phyloP scores from a whole-genome alignment of 2,329 filamentous ascomycete species.

The Allantophomopsis lycopodina region DNA sequence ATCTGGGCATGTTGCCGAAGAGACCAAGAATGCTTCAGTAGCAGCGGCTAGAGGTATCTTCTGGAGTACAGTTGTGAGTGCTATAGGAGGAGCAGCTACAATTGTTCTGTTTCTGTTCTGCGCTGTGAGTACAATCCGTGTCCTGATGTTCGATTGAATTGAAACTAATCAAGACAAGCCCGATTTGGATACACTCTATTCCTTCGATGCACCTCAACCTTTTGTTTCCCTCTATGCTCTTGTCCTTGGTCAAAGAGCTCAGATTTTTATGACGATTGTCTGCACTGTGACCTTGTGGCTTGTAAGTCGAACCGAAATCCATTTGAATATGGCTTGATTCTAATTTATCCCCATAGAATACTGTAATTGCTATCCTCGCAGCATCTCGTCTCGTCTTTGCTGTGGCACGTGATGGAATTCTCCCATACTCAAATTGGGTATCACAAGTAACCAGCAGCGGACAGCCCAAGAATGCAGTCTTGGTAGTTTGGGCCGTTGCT shows the following conservation, averaged over 20 bases:
- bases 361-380: conserved; percentile 4
- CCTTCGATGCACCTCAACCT: conserved; percentile 15
- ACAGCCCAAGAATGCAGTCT: conserved; percentile 4
- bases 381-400: conserved; percentile 3
- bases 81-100: conserved; percentile 16
- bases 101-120: conserved; percentile 18
- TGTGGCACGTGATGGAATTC: conserved; percentile 3
- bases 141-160: too few relatives aligned
- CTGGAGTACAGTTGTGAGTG: conserved; percentile 17
- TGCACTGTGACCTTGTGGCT: conserved; percentile 2
- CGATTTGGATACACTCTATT: conserved; percentile 16
- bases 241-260: conserved; percentile 6
- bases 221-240: conserved; percentile 9
- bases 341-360: conserved; percentile 1
- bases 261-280: conserved; percentile 6
- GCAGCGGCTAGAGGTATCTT: conserved; percentile 17
- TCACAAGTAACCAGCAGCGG: conserved; percentile 3
- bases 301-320: too few relatives aligned
- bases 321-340: background rate
- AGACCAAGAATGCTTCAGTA: conserved; percentile 17
- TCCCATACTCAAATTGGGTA: conserved; percentile 2
- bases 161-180: conserved; percentile 8
- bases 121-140: background rate
- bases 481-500: conserved; percentile 2
- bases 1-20: conserved; percentile 17